These are phyloP conservation scores for Diaporthe caulivora DNA, from an alignment of 2,329 filamentous ascomycete genomes.

Conservation along the genomic window DNA sequence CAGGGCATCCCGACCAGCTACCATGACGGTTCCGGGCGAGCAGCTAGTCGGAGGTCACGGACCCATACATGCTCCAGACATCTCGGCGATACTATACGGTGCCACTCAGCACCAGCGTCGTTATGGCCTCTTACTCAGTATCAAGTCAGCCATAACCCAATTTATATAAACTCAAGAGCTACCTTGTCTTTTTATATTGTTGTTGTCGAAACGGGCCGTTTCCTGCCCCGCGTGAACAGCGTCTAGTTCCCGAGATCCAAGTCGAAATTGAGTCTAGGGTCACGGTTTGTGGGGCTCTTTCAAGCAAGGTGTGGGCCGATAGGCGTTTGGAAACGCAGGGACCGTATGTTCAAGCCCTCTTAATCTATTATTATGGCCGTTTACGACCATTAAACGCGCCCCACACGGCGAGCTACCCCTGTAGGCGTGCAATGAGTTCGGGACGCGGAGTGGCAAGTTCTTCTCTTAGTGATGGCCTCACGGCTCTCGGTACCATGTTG, in stretches of 20 bases:
- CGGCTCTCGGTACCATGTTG: background rate
- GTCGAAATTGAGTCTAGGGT: background rate
- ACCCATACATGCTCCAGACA: background rate
- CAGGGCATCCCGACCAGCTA: constrained; percentile 11
- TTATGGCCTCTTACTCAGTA: background rate
- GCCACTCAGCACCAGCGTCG: background rate
- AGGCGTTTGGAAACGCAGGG: background rate
- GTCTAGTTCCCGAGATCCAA: background rate
- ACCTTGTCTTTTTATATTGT: background rate
- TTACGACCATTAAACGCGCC: constrained; percentile 1
- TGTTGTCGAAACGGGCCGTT: constrained; percentile 21
- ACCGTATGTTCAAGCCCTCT: background rate
- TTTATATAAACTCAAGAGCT: constrained; percentile 17
- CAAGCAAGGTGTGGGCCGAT: background rate
- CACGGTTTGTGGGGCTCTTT: constrained; percentile 9
- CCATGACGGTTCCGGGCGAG: constrained; percentile 4
- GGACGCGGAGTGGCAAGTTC: constrained; percentile 22
- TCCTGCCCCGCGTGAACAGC: background rate
- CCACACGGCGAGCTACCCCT: constrained; percentile 17
- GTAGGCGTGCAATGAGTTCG: constrained; percentile 13
- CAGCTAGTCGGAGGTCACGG: background rate
- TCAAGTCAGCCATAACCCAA: constrained; percentile 8
- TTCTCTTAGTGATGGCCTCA: constrained; percentile 13
- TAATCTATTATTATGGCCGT: background rate
- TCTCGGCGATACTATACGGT: constrained; percentile 20